phyloP scores from a whole-genome alignment of 2,329 filamentous ascomycete genomes.

The Tolypocladium paradoxum region DNA sequence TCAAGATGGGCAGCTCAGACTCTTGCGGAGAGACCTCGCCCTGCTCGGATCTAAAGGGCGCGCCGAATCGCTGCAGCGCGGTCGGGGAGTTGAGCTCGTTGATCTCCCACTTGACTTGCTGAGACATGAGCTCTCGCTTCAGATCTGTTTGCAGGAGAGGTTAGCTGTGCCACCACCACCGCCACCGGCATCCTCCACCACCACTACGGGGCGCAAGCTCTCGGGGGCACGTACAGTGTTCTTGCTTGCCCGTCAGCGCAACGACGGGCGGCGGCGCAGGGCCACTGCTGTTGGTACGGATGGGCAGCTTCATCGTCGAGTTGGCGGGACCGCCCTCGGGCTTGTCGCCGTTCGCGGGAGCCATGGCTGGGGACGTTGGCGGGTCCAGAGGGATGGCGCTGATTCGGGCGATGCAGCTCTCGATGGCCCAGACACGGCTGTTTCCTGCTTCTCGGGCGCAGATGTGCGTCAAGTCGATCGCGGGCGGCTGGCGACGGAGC shows the following conservation, averaged over 20 bases:
- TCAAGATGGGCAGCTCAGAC: conserved; percentile 83
- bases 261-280: conserved; percentile 31
- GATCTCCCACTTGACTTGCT: conserved; percentile 86
- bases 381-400: not conserved
- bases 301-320: conserved; percentile 14
- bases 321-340: conserved; percentile 11
- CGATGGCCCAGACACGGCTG: not conserved
- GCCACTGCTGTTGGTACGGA: conserved; percentile 17
- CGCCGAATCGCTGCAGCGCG: conserved; percentile 86
- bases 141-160: conserved; percentile 50
- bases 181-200: not conserved
- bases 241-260: conserved; percentile 83
- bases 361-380: conserved; percentile 12
- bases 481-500: not conserved
- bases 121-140: conserved; percentile 85
- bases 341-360: conserved; percentile 14
- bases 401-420: not conserved
- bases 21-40: conserved; percentile 90
- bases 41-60: conserved; percentile 84
- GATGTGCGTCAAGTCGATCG: not conserved
- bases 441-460: not conserved
- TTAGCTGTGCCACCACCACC: conserved; percentile 8
- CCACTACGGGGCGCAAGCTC: not conserved
- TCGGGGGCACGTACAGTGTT: conserved; percentile 63
- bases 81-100: conserved; percentile 89